Base-by-base conservation (phyloP, 257 asterid genomes). In the Ballota nigra region DNA sequence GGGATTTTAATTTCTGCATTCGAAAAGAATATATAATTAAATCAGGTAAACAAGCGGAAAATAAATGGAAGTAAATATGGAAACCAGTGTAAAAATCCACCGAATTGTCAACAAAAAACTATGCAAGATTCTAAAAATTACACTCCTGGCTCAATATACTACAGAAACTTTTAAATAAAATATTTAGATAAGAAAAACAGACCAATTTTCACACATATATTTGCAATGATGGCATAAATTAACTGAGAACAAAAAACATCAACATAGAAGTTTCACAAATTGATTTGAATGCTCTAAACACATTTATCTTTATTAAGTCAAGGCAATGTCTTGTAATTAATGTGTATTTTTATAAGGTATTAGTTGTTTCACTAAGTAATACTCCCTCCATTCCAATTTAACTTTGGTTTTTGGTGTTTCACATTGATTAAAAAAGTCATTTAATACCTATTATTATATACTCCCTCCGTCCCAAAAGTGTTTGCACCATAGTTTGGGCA, bases 1-100 rank as follows among this genome's bases (percentile, higher is more conserved):
- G 97, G 97, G 82, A 91, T 76, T 82, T 91, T 86, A 69, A 91
- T 58, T 76, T 89, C 97, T 91, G 82, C 75, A 77, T 5, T 43
- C 47, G 22, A 75, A 81, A 45, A 28, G 69, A 52, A 64, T 28
- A 68, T 7, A 68, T 47, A 20, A 19, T 61, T 31, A 58, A 51
- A 38, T 75, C 57, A 79, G 74, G 58, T 64, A 51, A 31, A 15
- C 67, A 40, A 58, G 63, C 19, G 47, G 34, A 28, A 75, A 36
- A 3, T 29, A 61, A 74, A 34, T 49, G 55, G 26, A 45, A 9
- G 36, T 8, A 41, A 61, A 71, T 16, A 64, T 15, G 24, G 55
- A n/a, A 56, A 63, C 52, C 33, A 15, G 52, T 22, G 52, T 38
- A 64, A 55, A 68, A 68, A 15, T 28, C 63, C 23, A 26, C 11